These are phyloP conservation scores for Hypoxylon lienhwacheense DNA, from an alignment of 495 filamentous ascomycete genomes.

Conservation along the genomic window DNA sequence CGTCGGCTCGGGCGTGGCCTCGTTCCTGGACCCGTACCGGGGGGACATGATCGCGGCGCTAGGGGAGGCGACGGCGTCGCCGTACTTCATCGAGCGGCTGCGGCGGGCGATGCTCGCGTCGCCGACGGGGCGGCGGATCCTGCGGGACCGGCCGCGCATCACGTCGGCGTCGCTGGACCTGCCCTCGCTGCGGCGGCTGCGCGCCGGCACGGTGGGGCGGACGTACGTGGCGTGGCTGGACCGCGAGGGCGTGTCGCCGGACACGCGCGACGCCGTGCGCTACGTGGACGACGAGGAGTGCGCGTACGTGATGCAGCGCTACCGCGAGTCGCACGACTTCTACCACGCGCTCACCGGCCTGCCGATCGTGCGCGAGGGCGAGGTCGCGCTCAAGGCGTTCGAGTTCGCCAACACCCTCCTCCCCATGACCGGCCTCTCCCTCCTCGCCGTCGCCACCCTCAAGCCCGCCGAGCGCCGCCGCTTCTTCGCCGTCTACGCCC, in stretches of 20 bases:
- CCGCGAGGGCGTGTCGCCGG: constrained; percentile 86
- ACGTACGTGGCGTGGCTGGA: constrained; percentile 88
- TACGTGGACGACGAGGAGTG: constrained; percentile 95
- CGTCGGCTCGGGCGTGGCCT: constrained; percentile 77
- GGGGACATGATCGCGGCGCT: constrained; percentile 91
- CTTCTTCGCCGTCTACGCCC: constrained; percentile 74
- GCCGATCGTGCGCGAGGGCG: constrained; percentile 89
- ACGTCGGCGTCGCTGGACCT: constrained; percentile 76
- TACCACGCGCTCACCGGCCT: constrained; percentile 94
- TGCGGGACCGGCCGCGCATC: constrained; percentile 86
- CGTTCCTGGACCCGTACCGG: constrained; percentile 76
- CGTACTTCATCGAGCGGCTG: constrained; percentile 92
- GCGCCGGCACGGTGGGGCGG: constrained; percentile 74
- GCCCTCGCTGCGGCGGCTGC: constrained; percentile 68
- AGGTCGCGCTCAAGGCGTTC: constrained; percentile 92
- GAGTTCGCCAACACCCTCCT: constrained; percentile 93
- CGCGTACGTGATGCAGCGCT: constrained; percentile 98
- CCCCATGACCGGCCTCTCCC: constrained; percentile 81
- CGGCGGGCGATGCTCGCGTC: constrained; percentile 85
- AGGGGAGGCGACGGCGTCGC: constrained; percentile 90
- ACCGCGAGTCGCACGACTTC: constrained; percentile 97
- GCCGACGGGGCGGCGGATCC: constrained; percentile 86
- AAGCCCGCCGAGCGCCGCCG: constrained; percentile 74
- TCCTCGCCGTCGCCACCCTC: constrained; percentile 72
- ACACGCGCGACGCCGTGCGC: constrained; percentile 76